phyloP scores from a whole-genome alignment of 169 alveolate genomes.

The Plasmodium gonderi region DNA sequence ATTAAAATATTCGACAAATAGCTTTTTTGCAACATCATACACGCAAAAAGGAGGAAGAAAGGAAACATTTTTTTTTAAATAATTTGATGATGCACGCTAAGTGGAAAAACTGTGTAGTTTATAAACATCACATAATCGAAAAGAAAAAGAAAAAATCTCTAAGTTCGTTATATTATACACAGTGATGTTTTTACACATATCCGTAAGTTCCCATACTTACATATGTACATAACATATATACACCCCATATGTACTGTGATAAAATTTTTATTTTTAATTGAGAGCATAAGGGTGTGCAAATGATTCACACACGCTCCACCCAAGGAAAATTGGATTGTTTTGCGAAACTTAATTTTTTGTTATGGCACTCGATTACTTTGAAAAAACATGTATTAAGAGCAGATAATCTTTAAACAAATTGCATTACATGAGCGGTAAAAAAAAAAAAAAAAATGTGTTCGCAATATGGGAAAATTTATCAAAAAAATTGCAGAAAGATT shows the following conservation, averaged over 20 bases:
- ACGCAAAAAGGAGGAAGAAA: constrained; percentile 1
- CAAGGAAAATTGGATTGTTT: constrained; percentile 1
- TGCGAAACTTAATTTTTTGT: constrained; percentile 11
- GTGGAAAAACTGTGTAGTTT: neutral
- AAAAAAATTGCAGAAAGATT: neutral
- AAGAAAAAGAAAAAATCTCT: neutral
- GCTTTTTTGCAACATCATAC: neutral
- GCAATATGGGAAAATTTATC: no score
- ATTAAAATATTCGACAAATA: neutral
- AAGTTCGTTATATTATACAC: neutral
- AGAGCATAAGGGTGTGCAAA: constrained; percentile 60
- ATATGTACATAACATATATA: neutral
- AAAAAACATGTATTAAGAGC: constrained; percentile 2
- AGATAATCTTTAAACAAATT: neutral
- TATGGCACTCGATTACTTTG: constrained; percentile 20
- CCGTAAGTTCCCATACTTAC: neutral
- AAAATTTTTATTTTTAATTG: neutral
- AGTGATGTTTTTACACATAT: neutral
- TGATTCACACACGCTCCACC: constrained; percentile 18
- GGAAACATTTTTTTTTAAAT: neutral
- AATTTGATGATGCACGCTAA: constrained; percentile 8
- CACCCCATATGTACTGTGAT: neutral
- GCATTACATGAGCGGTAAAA: neutral
- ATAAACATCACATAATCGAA: neutral
- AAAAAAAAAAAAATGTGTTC: neutral